phyloP scores from a whole-genome alignment of 148 eudicot genomes.

The Silene conica region DNA sequence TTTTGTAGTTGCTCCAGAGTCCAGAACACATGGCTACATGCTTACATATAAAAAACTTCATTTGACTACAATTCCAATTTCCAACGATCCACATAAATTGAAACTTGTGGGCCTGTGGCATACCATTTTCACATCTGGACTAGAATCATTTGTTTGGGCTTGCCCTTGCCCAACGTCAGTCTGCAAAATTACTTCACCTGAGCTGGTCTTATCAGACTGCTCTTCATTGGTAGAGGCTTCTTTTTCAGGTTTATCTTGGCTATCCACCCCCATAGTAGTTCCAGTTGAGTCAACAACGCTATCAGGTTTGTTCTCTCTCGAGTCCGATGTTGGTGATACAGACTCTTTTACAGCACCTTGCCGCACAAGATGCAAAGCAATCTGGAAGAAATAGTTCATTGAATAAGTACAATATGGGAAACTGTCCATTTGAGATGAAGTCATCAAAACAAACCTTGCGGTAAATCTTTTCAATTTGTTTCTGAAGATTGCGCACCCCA shows the following conservation, averaged over 20 bases:
- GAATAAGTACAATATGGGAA: background rate
- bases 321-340: conserved; percentile 23
- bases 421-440: conserved; percentile 2
- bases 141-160: conserved; percentile 20
- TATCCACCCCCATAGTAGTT: conserved; percentile 28
- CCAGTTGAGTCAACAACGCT: conserved; percentile 35
- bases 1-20: too few relatives aligned
- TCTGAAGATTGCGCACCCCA: conserved; percentile 95
- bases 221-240: conserved; percentile 23
- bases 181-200: conserved; percentile 22
- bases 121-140: conserved; percentile 44
- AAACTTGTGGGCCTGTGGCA: background rate
- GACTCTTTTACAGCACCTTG: conserved; percentile 41
- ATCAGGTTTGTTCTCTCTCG: conserved; percentile 29
- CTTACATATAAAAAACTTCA: background rate
- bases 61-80: conserved; percentile 1
- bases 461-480: conserved; percentile 96
- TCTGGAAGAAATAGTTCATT: conserved; percentile 41
- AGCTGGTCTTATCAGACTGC: conserved; percentile 33
- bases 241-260: conserved; percentile 30
- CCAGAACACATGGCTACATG: too few relatives aligned
- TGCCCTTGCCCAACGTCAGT: conserved; percentile 31
- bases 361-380: conserved; percentile 86
- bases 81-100: background rate
- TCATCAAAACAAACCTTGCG: conserved; percentile 55